phyloP scores from a whole-genome alignment of 2,329 filamentous ascomycete species.

The Aspergillus brasiliensis region DNA sequence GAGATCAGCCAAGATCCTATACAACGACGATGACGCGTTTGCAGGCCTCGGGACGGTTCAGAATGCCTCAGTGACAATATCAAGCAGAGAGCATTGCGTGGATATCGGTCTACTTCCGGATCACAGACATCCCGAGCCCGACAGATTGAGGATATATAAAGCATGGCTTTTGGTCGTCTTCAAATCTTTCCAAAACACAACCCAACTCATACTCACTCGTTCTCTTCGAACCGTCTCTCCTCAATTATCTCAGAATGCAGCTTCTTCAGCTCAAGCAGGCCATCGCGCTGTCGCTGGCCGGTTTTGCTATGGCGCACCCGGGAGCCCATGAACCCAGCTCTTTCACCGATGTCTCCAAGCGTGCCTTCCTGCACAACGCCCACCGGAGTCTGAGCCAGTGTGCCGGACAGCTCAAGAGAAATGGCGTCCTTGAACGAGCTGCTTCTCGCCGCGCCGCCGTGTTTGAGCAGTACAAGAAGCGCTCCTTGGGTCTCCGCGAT shows the following conservation, averaged over 20 bases:
- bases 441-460: neutral
- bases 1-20: neutral
- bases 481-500: neutral
- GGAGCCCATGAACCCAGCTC: slow-evolving; percentile 23
- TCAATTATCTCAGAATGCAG: neutral
- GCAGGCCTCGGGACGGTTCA: neutral
- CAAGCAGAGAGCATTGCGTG: neutral
- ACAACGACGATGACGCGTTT: slow-evolving; percentile 9
- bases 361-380: slow-evolving; percentile 12
- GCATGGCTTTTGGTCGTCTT: neutral
- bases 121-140: neutral
- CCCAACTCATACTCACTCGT: neutral
- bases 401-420: slow-evolving; percentile 15
- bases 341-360: slow-evolving; percentile 9
- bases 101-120: neutral
- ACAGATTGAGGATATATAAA: neutral
- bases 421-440: neutral
- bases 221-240: neutral
- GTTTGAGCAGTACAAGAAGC: neutral
- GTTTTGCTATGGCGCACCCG: slow-evolving; percentile 21
- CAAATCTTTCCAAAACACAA: neutral
- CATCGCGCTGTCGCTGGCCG: slow-evolving; percentile 14
- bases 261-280: slow-evolving; percentile 12
- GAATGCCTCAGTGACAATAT: neutral
- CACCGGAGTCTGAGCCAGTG: neutral